Evolutionary conservation across 257 asterid species (phyloP), one percentile per base, ranked within the genome.

Genomic region (Thymus mandschuricus): DNA sequence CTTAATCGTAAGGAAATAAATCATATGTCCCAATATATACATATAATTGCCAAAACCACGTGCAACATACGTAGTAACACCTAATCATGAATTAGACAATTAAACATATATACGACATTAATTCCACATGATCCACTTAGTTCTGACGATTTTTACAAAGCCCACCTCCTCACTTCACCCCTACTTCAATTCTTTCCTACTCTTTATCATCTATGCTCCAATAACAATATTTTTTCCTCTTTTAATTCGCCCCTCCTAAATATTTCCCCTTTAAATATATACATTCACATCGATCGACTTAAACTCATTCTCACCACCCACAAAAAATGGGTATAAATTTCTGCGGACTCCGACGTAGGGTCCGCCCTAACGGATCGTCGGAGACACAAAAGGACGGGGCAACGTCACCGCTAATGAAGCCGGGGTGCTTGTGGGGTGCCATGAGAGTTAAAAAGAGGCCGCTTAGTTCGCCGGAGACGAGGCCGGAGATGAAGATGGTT

Each of bases 241-340:
- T 64, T 51, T 29, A 72, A 28, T 13, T 76, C 81, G 80, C 67
- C 82, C 76, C 64, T 51, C 76, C 70, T 52, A n/a, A 2, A 60
- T 4, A 8, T 1, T 50, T 6, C n/a, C 27, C 64, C 62, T 33
- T 62, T 66, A 60, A 21, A 21, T 41, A 44, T 21, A 31, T 8
- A 55, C 11, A 51, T 51, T 46, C 56, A 10, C 41, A 27, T n/a
- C 41, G 10, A 2, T 40, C 52, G 0, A 7, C 33, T 13, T 9
- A 54, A 8, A 54, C 12, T 8, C 33, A 54, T 4, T 21, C 21
- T 21, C 21, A 21, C 21, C 21, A 28, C 5, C 31, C 3, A 28
- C 8, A 6, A 28, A 4, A 45, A 28, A 86, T 88, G 96, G 81
- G 70, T 15, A 54, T 71, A 55, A 52, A 27, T 11, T 65, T 84